Conservation (phyloP, 2,329 filamentous ascomycete species). For the Ophiostoma perfectum region DNA sequence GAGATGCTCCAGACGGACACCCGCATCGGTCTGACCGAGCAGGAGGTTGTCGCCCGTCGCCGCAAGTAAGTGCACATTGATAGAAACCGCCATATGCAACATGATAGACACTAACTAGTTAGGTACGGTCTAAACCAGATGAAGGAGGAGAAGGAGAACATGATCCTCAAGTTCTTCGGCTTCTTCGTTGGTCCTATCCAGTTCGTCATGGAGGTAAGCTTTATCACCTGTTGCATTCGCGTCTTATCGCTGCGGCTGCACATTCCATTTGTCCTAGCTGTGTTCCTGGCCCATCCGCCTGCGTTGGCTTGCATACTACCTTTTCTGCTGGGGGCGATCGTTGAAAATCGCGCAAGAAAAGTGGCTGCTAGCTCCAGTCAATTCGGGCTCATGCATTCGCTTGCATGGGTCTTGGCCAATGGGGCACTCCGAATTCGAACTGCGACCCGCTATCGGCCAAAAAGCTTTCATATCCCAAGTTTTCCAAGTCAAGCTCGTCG, state of each 20-base stretch:
- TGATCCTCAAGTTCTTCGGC: conserved; percentile 73
- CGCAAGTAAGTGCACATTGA: conserved; percentile 49
- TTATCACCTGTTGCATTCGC: not conserved
- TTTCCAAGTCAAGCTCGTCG: not conserved
- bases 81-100: not conserved
- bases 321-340: conserved; percentile 6
- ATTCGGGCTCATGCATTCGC: not conserved
- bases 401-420: conserved; percentile 17
- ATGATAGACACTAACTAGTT: conserved; percentile 7
- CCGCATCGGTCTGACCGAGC: conserved; percentile 61
- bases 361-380: not conserved
- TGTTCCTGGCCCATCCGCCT: not conserved
- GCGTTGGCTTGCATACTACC: not conserved
- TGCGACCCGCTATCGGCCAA: conserved; percentile 3
- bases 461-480: conserved; percentile 4
- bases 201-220: conserved; percentile 82
- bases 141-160: conserved; percentile 81
- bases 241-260: not conserved
- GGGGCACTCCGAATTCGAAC: conserved; percentile 7
- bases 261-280: not conserved
- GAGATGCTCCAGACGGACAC: conserved; percentile 67
- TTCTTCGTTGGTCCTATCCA: conserved; percentile 89
- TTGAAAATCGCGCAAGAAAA: conserved; percentile 23
- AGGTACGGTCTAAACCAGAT: conserved; percentile 73
- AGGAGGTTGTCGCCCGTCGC: conserved; percentile 58